Base-by-base conservation (phyloP, 78 protist genomes). In the Dictyostelium firmibasis region DNA sequence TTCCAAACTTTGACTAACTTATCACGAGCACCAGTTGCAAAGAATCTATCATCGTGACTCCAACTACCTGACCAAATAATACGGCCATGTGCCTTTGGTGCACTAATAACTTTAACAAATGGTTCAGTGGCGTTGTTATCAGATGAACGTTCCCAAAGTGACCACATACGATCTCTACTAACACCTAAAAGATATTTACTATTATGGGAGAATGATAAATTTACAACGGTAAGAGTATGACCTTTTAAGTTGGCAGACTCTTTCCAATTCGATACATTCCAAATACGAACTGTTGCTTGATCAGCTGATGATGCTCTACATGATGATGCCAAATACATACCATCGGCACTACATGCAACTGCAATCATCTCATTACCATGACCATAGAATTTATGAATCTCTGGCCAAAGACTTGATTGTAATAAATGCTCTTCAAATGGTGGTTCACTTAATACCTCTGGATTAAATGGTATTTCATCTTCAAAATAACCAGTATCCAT, bases 1-100 rank as follows among this genome's bases (percentile, higher is more conserved):
- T 44, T 50, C 91, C 91, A 93, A 27, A 83, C 25, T 64, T 84
- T 94, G 5, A 94, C 89, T 2, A 82, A 33, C 36, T 94, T 94
- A 79, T 94, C 96, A 74, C 96, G 85, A 18, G 96, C 83, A 44
- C 95, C 96, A 29, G 96, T 94, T 23, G 93, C 96, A 83, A 94
- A 87, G 20, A n/a, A 86, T 20, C 36, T 38, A 31, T 94, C 93
- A 41, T 87, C 88, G 27, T 86, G 78, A 18, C 88, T 44, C 96
- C 96, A 94, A 36, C 93, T 69, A 44, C 96, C 47, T 2, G 91
- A 81, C 96, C 96, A 94, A 36, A 94, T 85, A 38, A 94, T 94
- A 36, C 96, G 38, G n/a, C 89, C 96, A 31, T 94, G 96, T 31
- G 96, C 62, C 38, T 91, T 91, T 57, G 91, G 92, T 14, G 50